Conservation (phyloP, 805 yeast genomes). For the Starmerella vitae region DNA sequence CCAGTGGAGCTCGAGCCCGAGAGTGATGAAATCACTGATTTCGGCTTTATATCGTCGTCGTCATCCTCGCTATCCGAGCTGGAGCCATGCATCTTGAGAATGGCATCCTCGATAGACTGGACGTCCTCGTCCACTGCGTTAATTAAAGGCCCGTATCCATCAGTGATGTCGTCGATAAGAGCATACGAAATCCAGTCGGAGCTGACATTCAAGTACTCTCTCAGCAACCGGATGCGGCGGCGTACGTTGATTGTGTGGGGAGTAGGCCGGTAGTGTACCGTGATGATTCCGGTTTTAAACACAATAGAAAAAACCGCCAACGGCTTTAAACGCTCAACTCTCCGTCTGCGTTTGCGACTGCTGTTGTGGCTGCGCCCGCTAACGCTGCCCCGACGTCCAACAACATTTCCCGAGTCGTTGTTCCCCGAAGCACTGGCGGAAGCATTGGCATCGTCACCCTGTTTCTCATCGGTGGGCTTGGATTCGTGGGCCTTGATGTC, state of each 20-base stretch:
- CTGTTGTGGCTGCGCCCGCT: conserved; percentile 13
- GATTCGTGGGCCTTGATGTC: conserved; percentile 35
- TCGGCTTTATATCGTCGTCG: conserved; percentile 29
- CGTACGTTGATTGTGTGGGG: conserved; percentile 95
- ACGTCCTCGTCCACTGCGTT: conserved; percentile 91
- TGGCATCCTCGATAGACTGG: conserved; percentile 84
- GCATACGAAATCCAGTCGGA: conserved; percentile 98
- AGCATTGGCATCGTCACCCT: neutral
- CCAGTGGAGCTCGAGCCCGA: conserved; percentile 27
- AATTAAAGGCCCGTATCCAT: conserved; percentile 94
- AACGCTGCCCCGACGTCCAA: conserved; percentile 10
- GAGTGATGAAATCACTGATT: conserved; percentile 19
- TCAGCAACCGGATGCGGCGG: conserved; percentile 73
- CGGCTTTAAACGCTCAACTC: conserved; percentile 53
- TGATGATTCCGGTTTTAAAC: conserved; percentile 77
- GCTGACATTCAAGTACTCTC: conserved; percentile 78
- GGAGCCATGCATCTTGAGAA: conserved; percentile 71
- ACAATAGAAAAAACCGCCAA: conserved; percentile 87
- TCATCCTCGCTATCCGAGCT: conserved; percentile 33
- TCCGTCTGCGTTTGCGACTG: conserved; percentile 3
- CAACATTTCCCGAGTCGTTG: neutral
- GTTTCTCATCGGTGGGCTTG: neutral
- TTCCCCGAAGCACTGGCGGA: neutral
- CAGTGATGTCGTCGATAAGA: conserved; percentile 89
- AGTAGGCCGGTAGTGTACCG: conserved; percentile 88